Percentiles rank a stretch among this genome's conserved stretches.
Evolutionary conservation across 768 basidiomycete genomes (phyloP).

Genomic region (Auricularia sp.): DNA sequence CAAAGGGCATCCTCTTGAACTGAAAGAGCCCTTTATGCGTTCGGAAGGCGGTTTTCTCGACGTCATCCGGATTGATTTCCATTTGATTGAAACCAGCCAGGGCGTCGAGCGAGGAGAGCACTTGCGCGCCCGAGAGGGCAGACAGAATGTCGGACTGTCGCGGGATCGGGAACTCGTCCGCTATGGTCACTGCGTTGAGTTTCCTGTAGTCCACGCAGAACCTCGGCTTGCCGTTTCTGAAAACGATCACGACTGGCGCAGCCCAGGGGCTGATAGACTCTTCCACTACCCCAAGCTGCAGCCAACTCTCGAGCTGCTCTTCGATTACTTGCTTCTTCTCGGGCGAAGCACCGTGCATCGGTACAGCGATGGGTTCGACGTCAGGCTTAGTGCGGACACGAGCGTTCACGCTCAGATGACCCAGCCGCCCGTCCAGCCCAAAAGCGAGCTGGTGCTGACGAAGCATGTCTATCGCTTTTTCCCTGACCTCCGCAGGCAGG

Average conservation of each 20-base stretch:
- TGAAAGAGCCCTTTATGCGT: constrained; percentile 31
- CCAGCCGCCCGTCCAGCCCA: too few species aligned
- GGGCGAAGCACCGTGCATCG: too few species aligned
- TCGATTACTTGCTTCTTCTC: too few species aligned
- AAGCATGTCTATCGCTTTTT: too few species aligned
- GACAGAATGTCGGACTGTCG: constrained; percentile 19
- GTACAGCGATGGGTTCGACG: too few species aligned
- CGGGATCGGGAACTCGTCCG: constrained; percentile 22
- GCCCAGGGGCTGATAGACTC: too few species aligned
- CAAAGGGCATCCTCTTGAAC: constrained; percentile 33
- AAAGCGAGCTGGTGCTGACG: too few species aligned
- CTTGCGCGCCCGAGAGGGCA: constrained; percentile 21
- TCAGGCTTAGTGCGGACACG: too few species aligned
- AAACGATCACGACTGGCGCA: constrained; percentile 7
- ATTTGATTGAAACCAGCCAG: constrained; percentile 33
- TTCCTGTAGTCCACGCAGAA: constrained; percentile 26
- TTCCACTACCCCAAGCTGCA: too few species aligned
- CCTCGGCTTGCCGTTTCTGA: constrained; percentile 15
- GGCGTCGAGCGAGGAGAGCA: constrained; percentile 26
- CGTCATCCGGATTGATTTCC: constrained; percentile 18
- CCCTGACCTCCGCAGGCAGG: too few species aligned
- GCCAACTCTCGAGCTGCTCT: too few species aligned
- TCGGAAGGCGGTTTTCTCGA: constrained; percentile 27
- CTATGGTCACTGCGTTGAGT: constrained; percentile 17
- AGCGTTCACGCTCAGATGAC: too few species aligned